Conservation (phyloP, 2,329 filamentous ascomycete genomes). For the Verticillium dahliae region DNA sequence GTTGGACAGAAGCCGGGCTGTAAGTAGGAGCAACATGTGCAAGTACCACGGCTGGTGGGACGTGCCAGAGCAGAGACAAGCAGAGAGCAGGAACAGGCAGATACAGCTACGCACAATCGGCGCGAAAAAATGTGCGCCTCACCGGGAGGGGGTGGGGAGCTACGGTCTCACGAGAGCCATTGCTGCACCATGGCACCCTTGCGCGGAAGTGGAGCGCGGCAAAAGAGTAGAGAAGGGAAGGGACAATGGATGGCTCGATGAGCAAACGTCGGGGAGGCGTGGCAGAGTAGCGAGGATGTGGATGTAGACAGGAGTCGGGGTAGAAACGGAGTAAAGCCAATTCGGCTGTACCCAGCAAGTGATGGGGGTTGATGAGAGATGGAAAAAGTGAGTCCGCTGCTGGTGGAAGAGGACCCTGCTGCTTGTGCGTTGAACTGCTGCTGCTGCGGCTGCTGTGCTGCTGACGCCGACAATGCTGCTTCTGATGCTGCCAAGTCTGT, state of each 20-base stretch:
- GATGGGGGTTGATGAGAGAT: conserved; percentile 6
- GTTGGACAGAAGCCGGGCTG: conserved; percentile 25
- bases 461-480: conserved; percentile 1
- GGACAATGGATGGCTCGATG: conserved; percentile 8
- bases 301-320: conserved; percentile 8
- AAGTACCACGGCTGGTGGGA: conserved; percentile 30
- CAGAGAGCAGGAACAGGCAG: conserved; percentile 10
- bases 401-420: neutral
- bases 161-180: conserved; percentile 25
- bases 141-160: conserved; percentile 14
- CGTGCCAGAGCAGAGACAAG: conserved; percentile 21
- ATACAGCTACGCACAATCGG: conserved; percentile 13
- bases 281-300: neutral
- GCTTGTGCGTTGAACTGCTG: conserved; percentile 1
- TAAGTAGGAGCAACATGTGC: conserved; percentile 22
- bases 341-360: neutral
- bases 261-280: conserved; percentile 4
- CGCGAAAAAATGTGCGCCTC: conserved; percentile 11
- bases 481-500: conserved; percentile 1
- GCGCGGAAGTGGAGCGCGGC: conserved; percentile 10
- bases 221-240: conserved; percentile 10
- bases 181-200: conserved; percentile 17
- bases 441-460: neutral
- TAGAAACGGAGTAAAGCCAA: conserved; percentile 4
- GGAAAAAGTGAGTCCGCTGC: conserved; percentile 3